Evolutionary conservation across 495 filamentous ascomycete genomes (phyloP).

Genomic region (Beverwykella pulmonaria): DNA sequence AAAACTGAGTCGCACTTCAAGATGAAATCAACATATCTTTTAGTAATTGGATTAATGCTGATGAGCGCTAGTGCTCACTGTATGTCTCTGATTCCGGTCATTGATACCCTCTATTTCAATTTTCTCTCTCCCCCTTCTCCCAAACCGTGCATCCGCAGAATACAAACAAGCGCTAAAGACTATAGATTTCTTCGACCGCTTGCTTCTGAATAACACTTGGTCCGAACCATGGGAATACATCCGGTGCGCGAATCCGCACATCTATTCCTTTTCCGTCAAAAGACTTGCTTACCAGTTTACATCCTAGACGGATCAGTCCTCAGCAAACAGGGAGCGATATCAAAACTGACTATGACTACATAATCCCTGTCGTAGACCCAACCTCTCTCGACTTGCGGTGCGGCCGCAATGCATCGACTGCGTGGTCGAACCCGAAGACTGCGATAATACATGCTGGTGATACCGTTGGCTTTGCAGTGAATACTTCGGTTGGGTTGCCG

Average conservation of each 20-base stretch:
- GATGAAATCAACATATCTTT: conserved; percentile 16
- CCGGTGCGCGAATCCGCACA: conserved; percentile 4
- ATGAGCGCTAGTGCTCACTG: conserved; percentile 20
- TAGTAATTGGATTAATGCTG: conserved; percentile 3
- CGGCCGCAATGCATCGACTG: conserved; percentile 24
- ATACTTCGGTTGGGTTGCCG: conserved; percentile 23
- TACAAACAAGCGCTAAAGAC: neutral
- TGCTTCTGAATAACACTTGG: conserved; percentile 22
- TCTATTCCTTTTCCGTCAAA: neutral
- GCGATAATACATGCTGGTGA: conserved; percentile 20
- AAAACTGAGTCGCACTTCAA: conserved; percentile 1
- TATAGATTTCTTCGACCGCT: conserved; percentile 24
- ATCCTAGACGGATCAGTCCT: conserved; percentile 17
- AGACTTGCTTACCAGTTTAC: neutral
- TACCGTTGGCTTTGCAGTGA: conserved; percentile 23
- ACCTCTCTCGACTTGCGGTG: conserved; percentile 16
- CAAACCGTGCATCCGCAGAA: neutral
- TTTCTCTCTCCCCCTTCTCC: neutral
- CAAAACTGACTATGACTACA: conserved; percentile 22
- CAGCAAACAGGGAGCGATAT: conserved; percentile 3
- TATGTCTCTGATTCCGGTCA: conserved; percentile 3
- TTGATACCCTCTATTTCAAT: neutral
- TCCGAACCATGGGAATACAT: conserved; percentile 26
- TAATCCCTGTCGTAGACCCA: conserved; percentile 22
- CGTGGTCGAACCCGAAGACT: conserved; percentile 19